Percentiles rank a stretch among this genome's conserved stretches.
phyloP scores from a whole-genome alignment of 1,284 basidiomycete species.

The Mycosarcoma mackinlayi region DNA sequence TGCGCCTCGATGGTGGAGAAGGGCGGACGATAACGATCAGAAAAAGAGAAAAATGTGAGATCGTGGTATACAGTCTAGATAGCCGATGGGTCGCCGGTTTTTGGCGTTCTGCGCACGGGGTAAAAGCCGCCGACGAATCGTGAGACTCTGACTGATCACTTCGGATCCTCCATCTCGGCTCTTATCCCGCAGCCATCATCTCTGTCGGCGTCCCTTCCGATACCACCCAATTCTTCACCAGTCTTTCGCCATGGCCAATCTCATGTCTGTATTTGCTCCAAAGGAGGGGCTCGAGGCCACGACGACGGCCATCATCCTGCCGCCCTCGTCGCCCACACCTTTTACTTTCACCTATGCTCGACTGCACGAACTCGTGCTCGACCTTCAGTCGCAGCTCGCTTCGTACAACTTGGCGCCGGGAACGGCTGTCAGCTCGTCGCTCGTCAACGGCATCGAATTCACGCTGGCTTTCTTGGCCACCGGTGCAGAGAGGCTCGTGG shows the following conservation, averaged over 20 bases:
- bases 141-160: neutral
- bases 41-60: neutral
- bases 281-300: conserved; percentile 43
- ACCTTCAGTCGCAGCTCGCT: conserved; percentile 59
- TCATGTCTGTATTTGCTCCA: conserved; percentile 46
- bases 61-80: neutral
- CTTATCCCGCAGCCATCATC: no score
- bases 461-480: conserved; percentile 69
- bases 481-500: conserved; percentile 66
- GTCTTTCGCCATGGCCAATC: conserved; percentile 34
- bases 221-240: neutral
- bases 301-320: conserved; percentile 51
- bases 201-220: neutral
- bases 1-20: neutral
- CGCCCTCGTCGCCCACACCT: conserved; percentile 49
- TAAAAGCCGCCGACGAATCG: no score
- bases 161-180: no score
- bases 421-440: conserved; percentile 61
- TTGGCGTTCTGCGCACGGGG: no score
- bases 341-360: conserved; percentile 50
- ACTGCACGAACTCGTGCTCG: conserved; percentile 48
- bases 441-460: conserved; percentile 69
- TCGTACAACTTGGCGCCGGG: conserved; percentile 44
- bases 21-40: no score
- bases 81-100: neutral